Percentiles rank a stretch among this genome's conserved stretches.
Conservation (phyloP, 495 filamentous ascomycete genomes). For the Neurospora sp. region DNA sequence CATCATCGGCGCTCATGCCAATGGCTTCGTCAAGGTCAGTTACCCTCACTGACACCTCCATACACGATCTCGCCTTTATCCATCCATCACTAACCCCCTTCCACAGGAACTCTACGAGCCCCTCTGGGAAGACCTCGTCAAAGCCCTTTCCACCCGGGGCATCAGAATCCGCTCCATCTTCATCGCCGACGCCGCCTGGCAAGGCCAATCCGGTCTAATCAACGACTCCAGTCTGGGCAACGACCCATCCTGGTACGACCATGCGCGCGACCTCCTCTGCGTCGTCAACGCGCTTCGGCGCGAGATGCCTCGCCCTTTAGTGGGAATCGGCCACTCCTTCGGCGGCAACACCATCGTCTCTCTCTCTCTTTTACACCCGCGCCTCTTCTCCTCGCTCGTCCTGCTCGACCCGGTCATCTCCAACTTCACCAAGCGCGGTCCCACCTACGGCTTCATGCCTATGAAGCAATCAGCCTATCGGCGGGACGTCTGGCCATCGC, state of each 20-base stretch:
- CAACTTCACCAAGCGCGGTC: slow-evolving; percentile 25
- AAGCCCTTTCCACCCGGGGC: slow-evolving; percentile 33
- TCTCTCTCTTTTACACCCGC: slow-evolving; percentile 65
- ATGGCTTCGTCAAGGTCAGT: slow-evolving; percentile 75
- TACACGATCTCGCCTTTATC: no score
- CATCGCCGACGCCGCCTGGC: slow-evolving; percentile 73
- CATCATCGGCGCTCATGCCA: slow-evolving; percentile 75
- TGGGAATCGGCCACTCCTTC: slow-evolving; percentile 87
- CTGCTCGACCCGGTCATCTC: slow-evolving; percentile 67
- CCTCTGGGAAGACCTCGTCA: slow-evolving; percentile 68
- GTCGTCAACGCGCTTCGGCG: slow-evolving; percentile 75
- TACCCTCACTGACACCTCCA: background rate
- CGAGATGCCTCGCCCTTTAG: slow-evolving; percentile 76
- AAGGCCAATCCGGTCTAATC: slow-evolving; percentile 64
- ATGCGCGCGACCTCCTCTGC: slow-evolving; percentile 78
- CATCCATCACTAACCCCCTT: background rate
- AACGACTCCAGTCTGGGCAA: slow-evolving; percentile 69
- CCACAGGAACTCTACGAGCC: slow-evolving; percentile 73
- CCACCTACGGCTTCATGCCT: slow-evolving; percentile 19
- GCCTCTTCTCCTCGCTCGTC: slow-evolving; percentile 65
- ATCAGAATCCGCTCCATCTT: slow-evolving; percentile 71
- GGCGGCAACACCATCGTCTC: slow-evolving; percentile 61
- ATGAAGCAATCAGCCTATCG: slow-evolving; percentile 40
- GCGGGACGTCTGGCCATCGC: slow-evolving; percentile 62
- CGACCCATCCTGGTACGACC: slow-evolving; percentile 82